Base-by-base conservation (phyloP, 805 yeast species). In the Cyberlindnera saturnus region DNA sequence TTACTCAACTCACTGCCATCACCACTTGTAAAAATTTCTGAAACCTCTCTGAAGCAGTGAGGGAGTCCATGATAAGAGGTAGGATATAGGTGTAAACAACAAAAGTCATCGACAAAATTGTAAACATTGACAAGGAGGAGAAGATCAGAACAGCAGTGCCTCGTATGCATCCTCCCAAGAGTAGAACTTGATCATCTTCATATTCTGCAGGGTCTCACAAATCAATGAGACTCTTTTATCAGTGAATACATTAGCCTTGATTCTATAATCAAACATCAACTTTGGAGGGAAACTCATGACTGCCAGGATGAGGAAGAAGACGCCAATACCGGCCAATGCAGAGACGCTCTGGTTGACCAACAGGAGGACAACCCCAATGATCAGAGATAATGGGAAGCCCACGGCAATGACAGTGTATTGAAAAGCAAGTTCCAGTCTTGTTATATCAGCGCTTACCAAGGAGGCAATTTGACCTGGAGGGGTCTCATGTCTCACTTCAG, bases 161-260 rank as follows among this genome's bases (percentile, higher is more conserved):
- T 70, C 68, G 60, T 86, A 87, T 1, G 95, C 86, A 20, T 70
- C 71, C 63, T 88, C 96, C 96, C 96, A 87, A 2, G 91, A 82
- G 59, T 87, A 87, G 60, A 73, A 84, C 66, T 87, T 87, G 64
- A 87, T 83, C 60, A 82, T 73, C 52, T 77, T 81, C 64, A 82
- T 73, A 53, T 77, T 75, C 48, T 70, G 73, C 47, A 81, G 62
- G 29, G 80, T 74, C 58, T 82, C 88, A 55, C 81, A 77, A 57
- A 81, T 73, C 49, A 69, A 67, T 38, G 70, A 64, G 23, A 86
- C 80, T 56, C 95, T 73, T 19, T 64, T 54, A 62, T 85, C 93
- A 15, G 89, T 85, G 52, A 62, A 73, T 16, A 67, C 63, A 47
- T 76, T 76, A n/a, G 81, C 82, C 31, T 60, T 60, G 37, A 62